Evolutionary conservation across 768 basidiomycete genomes (phyloP).

Genomic region (Epithele typhae): DNA sequence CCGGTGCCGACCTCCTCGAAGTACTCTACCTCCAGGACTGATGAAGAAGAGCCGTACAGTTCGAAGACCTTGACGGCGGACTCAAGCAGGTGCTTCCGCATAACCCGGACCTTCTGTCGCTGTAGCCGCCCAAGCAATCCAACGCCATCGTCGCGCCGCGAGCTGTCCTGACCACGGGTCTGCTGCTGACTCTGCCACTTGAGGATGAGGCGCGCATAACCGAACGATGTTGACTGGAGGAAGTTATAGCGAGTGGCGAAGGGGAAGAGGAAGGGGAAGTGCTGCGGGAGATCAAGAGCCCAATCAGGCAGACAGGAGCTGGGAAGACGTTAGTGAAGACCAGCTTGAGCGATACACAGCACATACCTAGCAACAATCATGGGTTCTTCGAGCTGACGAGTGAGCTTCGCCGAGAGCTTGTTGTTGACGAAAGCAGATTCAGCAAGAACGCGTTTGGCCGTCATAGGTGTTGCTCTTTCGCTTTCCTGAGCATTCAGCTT

Average conservation of each 20-base stretch:
- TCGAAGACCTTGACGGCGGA: conserved; percentile 96
- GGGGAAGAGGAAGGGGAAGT: conserved; percentile 98
- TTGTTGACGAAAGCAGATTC: conserved; percentile 94
- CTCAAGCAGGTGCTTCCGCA: conserved; percentile 90
- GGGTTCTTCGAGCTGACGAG: conserved; percentile 93
- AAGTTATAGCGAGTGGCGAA: conserved; percentile 97
- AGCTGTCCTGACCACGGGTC: conserved; percentile 69
- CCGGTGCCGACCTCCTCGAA: conserved; percentile 99
- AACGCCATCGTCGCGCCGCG: conserved; percentile 84
- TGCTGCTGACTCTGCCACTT: conserved; percentile 90
- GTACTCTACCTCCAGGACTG: conserved; percentile 95
- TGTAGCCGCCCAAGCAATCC: conserved; percentile 90
- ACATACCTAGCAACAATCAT: conserved; percentile 96
- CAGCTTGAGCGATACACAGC: neutral
- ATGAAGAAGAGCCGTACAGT: conserved; percentile 91
- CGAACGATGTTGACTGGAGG: conserved; percentile 96
- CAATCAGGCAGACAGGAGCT: conserved; percentile 97
- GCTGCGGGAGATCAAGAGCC: conserved; percentile 92
- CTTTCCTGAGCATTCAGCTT: conserved; percentile 73
- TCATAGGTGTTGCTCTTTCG: conserved; percentile 50
- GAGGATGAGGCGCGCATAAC: conserved; percentile 90
- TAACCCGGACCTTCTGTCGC: conserved; percentile 95
- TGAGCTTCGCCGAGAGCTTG: conserved; percentile 96
- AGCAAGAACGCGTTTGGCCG: conserved; percentile 55
- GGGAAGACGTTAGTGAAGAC: neutral